These are phyloP conservation scores for Beauveria australis DNA, from an alignment of 2,329 filamentous ascomycete species.

Conservation along the genomic window DNA sequence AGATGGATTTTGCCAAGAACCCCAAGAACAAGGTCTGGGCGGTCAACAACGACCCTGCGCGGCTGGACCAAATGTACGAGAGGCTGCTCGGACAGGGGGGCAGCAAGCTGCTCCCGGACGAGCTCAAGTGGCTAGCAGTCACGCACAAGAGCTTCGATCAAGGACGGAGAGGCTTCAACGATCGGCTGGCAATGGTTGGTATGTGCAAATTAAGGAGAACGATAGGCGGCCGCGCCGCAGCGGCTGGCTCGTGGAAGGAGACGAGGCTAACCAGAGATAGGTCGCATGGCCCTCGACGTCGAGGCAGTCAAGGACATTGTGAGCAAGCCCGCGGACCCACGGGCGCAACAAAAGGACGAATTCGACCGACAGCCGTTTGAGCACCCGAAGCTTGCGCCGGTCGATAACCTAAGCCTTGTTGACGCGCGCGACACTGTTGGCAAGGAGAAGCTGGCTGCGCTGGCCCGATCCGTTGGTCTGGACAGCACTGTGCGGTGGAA, in stretches of 20 bases:
- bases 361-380: constrained; percentile 57
- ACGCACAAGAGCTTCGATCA: constrained; percentile 99
- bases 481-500: constrained; percentile 78
- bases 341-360: constrained; percentile 30
- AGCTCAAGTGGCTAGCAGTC: constrained; percentile 92
- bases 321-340: constrained; percentile 22
- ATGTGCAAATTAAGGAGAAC: constrained; percentile 19
- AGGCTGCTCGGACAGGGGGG: constrained; percentile 66
- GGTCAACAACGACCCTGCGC: constrained; percentile 67
- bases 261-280: background rate
- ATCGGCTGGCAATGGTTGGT: constrained; percentile 85
- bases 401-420: constrained; percentile 60
- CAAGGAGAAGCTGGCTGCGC: constrained; percentile 54
- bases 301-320: constrained; percentile 31
- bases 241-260: too few relatives aligned
- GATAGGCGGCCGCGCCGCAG: too few relatives aligned
- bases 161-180: constrained; percentile 88
- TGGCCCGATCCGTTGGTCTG: constrained; percentile 66
- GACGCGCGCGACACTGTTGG: constrained; percentile 55
- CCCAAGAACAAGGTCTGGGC: constrained; percentile 47
- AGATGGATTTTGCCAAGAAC: constrained; percentile 47
- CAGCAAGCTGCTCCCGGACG: constrained; percentile 69
- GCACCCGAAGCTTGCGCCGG: constrained; percentile 61
- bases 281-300: constrained; percentile 29
- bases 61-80: constrained; percentile 70